These are phyloP conservation scores for Cryoendolithus antarcticus DNA, from an alignment of 2,329 filamentous ascomycete genomes.

Conservation along the genomic window DNA sequence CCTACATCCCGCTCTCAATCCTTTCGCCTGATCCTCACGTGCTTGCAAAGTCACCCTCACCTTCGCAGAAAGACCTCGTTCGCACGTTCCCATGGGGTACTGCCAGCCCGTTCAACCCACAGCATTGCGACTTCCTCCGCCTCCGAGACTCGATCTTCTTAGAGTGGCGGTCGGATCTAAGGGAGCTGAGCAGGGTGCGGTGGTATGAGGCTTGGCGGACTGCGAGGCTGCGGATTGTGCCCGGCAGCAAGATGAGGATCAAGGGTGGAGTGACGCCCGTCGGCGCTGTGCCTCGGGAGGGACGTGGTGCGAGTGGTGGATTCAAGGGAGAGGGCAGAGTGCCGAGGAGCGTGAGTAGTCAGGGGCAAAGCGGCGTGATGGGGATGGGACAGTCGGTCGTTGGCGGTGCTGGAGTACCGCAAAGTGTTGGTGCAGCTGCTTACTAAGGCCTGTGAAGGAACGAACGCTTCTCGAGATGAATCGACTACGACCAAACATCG, in stretches of 20 bases:
- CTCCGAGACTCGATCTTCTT: slow-evolving; percentile 86
- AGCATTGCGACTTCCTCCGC: slow-evolving; percentile 86
- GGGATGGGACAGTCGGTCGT: too few relatives aligned
- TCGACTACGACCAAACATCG: too few relatives aligned
- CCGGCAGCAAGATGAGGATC: slow-evolving; percentile 12
- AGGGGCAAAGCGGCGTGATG: not conserved
- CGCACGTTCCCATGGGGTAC: slow-evolving; percentile 95
- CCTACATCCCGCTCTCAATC: slow-evolving; percentile 78
- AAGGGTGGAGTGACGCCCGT: slow-evolving; percentile 24
- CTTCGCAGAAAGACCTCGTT: slow-evolving; percentile 54
- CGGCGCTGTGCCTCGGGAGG: slow-evolving; percentile 20
- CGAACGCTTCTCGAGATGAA: too few relatives aligned
- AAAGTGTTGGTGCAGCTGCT: too few relatives aligned
- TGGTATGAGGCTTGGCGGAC: slow-evolving; percentile 97
- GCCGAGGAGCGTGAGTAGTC: slow-evolving; percentile 9
- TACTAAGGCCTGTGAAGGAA: too few relatives aligned
- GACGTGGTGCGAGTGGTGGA: slow-evolving; percentile 6
- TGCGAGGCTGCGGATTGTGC: slow-evolving; percentile 29
- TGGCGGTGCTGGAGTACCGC: too few relatives aligned
- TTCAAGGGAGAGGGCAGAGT: slow-evolving; percentile 4
- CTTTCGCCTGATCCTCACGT: slow-evolving; percentile 91
- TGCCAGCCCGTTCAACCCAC: slow-evolving; percentile 78
- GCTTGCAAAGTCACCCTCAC: slow-evolving; percentile 55
- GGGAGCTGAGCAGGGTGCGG: slow-evolving; percentile 77
- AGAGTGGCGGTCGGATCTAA: slow-evolving; percentile 84